Conservation (phyloP, 140 eudicot species). For the Cichorium intybus region DNA sequence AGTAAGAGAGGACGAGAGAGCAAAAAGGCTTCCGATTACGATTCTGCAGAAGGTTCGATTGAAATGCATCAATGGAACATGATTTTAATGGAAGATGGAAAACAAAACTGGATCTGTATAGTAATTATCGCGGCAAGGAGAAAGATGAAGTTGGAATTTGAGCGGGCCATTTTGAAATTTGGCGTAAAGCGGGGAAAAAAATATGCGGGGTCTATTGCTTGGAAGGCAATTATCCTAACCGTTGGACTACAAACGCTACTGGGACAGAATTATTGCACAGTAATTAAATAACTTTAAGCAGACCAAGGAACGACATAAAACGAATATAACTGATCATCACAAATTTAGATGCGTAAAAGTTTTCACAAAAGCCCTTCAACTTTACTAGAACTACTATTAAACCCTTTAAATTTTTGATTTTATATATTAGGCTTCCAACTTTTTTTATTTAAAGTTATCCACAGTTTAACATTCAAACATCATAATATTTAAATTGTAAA, state of each 20-base stretch:
- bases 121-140: conserved; percentile 21
- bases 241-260: conserved; percentile 99
- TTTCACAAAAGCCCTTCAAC: too few species aligned
- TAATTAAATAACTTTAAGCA: too few species aligned
- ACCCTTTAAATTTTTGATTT: too few species aligned
- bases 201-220: conserved; percentile 95
- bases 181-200: background rate
- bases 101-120: background rate
- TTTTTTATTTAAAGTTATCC: too few species aligned
- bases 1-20: background rate
- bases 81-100: background rate
- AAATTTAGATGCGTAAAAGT: too few species aligned
- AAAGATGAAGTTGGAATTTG: background rate
- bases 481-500: too few species aligned
- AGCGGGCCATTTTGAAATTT: background rate
- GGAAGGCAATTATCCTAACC: conserved; percentile 99
- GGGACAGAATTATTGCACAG: too few species aligned
- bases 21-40: background rate
- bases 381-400: too few species aligned
- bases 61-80: background rate
- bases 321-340: too few species aligned
- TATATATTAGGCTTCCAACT: too few species aligned
- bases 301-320: too few species aligned
- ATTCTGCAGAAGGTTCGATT: conserved; percentile 2
- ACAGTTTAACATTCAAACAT: too few species aligned